Conservation (phyloP, 108 stramenopile species). For the Cyclostephanos tholiformis region DNA sequence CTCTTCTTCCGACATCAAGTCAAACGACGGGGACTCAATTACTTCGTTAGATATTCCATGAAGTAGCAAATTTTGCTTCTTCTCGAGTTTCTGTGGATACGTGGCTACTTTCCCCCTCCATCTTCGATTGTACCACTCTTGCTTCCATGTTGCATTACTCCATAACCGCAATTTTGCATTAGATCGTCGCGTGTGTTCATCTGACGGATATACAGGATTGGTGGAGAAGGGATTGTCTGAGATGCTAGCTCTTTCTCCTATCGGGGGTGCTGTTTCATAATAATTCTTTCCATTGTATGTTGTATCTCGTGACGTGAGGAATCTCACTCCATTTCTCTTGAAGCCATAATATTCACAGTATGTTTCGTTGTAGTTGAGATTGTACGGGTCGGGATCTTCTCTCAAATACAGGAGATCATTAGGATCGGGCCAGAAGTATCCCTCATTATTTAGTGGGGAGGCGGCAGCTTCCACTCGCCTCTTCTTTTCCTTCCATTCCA, state of each 20-base stretch:
- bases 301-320: constrained; percentile 4
- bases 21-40: constrained; percentile 56
- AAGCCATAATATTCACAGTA: constrained; percentile 35
- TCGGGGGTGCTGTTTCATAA: constrained; percentile 23
- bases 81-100: constrained; percentile 20
- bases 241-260: constrained; percentile 29
- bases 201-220: constrained; percentile 46
- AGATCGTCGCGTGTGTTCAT: constrained; percentile 56
- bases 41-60: constrained; percentile 43
- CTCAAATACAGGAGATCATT: constrained; percentile 48
- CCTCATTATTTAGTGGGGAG: constrained; percentile 38
- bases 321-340: constrained; percentile 27
- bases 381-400: constrained; percentile 45
- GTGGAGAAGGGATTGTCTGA: constrained; percentile 59
- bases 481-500: constrained; percentile 65
- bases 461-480: constrained; percentile 42
- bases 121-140: constrained; percentile 70
- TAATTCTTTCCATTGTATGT: constrained; percentile 23
- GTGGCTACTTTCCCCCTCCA: constrained; percentile 58
- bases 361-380: constrained; percentile 28
- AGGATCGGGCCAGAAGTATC: constrained; percentile 47
- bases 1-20: constrained; percentile 66
- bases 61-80: constrained; percentile 28
- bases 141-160: constrained; percentile 68
- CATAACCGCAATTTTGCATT: constrained; percentile 53